Conservation (phyloP, 2,329 filamentous ascomycete genomes). For the Cytospora mali region DNA sequence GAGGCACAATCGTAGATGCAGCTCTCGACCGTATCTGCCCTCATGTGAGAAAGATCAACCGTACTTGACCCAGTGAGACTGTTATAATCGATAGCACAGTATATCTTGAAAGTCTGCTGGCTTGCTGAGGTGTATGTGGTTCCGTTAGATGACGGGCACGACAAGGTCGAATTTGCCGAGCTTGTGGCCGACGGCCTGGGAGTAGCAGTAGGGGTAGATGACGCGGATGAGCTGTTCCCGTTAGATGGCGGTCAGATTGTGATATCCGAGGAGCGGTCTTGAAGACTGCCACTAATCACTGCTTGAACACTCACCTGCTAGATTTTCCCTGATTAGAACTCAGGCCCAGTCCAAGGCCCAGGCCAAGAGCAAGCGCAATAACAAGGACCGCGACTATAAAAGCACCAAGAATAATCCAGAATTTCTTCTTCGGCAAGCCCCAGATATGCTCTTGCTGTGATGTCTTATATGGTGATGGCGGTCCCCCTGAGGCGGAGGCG, state of each 20-base stretch:
- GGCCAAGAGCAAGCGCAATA: constrained; percentile 9
- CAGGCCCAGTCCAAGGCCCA: constrained; percentile 13
- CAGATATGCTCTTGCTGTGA: not conserved
- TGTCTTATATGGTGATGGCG: not conserved
- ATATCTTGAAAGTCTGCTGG: not conserved
- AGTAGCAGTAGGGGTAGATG: constrained; percentile 14
- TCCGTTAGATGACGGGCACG: constrained; percentile 2
- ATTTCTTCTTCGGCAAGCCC: constrained; percentile 2
- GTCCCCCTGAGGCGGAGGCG: not conserved
- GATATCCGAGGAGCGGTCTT: not conserved
- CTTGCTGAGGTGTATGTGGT: constrained; percentile 11
- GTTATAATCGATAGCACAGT: constrained; percentile 14
- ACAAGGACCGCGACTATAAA: not conserved
- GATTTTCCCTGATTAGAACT: not conserved
- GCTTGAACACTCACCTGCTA: constrained; percentile 2
- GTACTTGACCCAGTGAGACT: not conserved
- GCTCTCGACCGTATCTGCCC: constrained; percentile 1
- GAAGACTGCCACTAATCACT: not conserved
- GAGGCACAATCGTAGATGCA: constrained; percentile 10
- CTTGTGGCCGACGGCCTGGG: constrained; percentile 1
- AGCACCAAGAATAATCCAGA: not conserved
- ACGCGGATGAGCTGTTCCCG: not conserved
- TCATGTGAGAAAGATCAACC: constrained; percentile 1
- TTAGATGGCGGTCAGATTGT: not conserved
- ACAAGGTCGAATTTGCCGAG: not conserved